These are phyloP conservation scores for Trichoderma cornu-damae DNA, from an alignment of 2,329 filamentous ascomycete species.

Conservation along the genomic window DNA sequence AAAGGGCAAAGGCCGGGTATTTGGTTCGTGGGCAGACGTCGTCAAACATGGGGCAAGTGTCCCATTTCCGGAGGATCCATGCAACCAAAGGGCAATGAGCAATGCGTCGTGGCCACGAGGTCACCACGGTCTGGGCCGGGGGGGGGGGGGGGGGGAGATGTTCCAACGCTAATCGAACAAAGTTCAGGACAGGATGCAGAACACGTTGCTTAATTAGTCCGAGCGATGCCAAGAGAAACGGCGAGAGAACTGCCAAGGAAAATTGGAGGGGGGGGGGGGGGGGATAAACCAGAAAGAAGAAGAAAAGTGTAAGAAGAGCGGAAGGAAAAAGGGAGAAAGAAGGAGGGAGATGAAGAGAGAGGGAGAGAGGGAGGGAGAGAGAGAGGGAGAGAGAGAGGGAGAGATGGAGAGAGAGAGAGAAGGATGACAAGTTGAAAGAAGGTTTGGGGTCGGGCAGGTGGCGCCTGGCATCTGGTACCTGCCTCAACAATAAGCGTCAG, in stretches of 20 bases:
- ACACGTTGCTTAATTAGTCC: neutral
- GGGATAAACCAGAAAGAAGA: neutral
- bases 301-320: neutral
- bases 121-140: too few relatives aligned
- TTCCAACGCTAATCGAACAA: neutral
- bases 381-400: constrained; percentile 7
- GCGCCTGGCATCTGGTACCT: constrained; percentile 17
- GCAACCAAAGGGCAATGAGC: neutral
- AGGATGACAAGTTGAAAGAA: constrained; percentile 19
- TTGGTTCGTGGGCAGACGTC: neutral
- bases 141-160: neutral
- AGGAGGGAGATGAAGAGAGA: neutral
- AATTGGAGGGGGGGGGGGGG: neutral
- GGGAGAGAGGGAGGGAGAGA: constrained; percentile 3
- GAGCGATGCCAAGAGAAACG: too few relatives aligned
- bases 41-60: neutral
- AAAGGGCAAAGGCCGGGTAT: neutral
- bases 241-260: neutral
- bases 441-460: constrained; percentile 18
- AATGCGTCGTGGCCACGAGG: neutral
- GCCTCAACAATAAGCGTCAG: constrained; percentile 18
- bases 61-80: neutral
- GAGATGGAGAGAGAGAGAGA: neutral
- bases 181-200: neutral
- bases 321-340: neutral